Evolutionary conservation across 2,329 filamentous ascomycete species (phyloP), one percentile per base, ranked within the genome.

Genomic region (Exophiala lecanii-corni): DNA sequence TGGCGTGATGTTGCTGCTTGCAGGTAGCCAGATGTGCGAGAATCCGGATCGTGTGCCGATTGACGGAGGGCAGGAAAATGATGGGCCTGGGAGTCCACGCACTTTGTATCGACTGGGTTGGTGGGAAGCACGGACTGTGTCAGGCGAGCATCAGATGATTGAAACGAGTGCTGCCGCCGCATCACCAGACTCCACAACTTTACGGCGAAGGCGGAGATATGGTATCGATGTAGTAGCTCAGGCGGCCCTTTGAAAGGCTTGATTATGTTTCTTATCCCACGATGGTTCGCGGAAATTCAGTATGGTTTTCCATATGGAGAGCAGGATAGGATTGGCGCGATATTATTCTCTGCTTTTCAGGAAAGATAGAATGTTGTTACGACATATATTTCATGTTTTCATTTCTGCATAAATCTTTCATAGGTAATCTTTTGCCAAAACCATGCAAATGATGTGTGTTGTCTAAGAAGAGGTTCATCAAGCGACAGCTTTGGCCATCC

Each of bases 161-260:
- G 23, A 6, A 6, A 12, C 12, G 7, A 26, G 23, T 12, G 12
- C 23, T 6, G 12, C 23, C 6, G 6, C 23, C 6, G 7, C 12
- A 26, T 26, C 12, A 12, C 23, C 6, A 26, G 23, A 26, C 12
- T 26, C 23, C 6, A 12, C 6, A 26, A 6, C 12, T 26, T 12
- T 12, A 26, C 23, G 23, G 7, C 30, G 13, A 17, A 18, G 31
- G 4, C 25, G 20, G n/a, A 32, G 43, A 28, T 46, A 43, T 41
- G 47, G 47, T 4, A 47, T 50, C 33, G 50, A 50, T 44, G 33
- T 47, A 6, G 47, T 47, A 2, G 13, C 36, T 5, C 9, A 39
- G 26, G 6, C 13, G 7, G 30, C 7, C 23, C 7, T 26, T 7
- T 6, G 23, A 26, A 26, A 36, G 16, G n/a, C n/a, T 12, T 36